Base-by-base conservation (phyloP, 2,329 filamentous ascomycete species). In the Penicillium sp. region DNA sequence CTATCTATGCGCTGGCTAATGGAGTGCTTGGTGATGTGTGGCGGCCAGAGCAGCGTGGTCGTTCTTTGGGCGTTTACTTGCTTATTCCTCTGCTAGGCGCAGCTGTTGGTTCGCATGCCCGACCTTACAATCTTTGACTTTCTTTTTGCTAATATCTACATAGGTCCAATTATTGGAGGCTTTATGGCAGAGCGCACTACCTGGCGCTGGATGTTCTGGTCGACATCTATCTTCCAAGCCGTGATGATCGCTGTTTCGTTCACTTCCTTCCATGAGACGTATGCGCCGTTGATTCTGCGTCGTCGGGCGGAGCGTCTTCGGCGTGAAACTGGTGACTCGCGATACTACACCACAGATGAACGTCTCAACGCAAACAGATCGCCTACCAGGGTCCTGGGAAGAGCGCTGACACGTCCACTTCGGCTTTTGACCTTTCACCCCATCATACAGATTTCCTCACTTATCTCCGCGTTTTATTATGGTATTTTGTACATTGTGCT, bases 401-500 rank as follows among this genome's bases (percentile, higher is more conserved):
- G 77, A 31, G 55, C 81, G 3, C 63, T 87, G 42, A 72, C 78
- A 6, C 78, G 85, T 1, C 84, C 85, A 0, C 74, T 85, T 31
- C 76, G 78, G 0, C 74, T 88, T 2, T 71, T 88, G 0, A 65
- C 64, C 3, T 82, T 81, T 7, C 83, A 87, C 50, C 83, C 83
- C 5, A 85, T 87, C 54, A 79, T 87, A 16, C 82, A 84, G 61
- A 74, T 82, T 16, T 65, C 82, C 0, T 76, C 83, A 0, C 26
- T 81, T 3, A 81, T 85, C 57, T 79, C 80, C 55, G 85, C 79
- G 0, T 82, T 84, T 56, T 71, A 82, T 6, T 87, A 86, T 59
- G 85, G 85, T 0, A 68, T 86, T 2, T 77, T 87, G 43, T 88
- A 87, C 53, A 79, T 88, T 37, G 76, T 84, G 7, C 77, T 88